Evolutionary conservation across 139 green algal species (phyloP).

Genomic region (Coccomyxa sp.): DNA sequence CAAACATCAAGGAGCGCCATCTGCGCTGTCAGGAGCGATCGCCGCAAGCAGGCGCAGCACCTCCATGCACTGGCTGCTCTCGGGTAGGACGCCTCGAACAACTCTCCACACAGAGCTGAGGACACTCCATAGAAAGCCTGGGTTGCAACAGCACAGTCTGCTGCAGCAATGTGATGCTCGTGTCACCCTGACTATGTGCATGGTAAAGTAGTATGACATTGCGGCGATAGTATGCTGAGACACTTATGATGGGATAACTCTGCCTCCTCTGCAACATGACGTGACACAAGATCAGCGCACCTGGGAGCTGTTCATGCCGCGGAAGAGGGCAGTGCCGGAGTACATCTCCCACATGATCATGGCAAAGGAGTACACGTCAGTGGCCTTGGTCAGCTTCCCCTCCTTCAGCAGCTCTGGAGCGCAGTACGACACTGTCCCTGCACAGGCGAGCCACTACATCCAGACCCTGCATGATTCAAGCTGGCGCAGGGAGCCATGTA

Average conservation of each 20-base stretch:
- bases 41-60: too few relatives aligned
- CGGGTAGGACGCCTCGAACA: not conserved
- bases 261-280: not conserved
- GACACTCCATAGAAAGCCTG: not conserved
- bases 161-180: not conserved
- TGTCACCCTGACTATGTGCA: not conserved
- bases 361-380: constrained; percentile 45
- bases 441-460: not conserved
- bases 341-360: constrained; percentile 43
- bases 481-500: not conserved
- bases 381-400: constrained; percentile 19
- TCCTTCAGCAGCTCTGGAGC: constrained; percentile 33
- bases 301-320: constrained; percentile 27
- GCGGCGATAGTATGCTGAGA: not conserved
- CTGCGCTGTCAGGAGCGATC: too few relatives aligned
- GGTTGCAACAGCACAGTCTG: not conserved
- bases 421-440: constrained; percentile 35
- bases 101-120: not conserved
- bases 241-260: not conserved
- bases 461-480: not conserved
- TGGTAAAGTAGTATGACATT: not conserved
- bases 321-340: constrained; percentile 17
- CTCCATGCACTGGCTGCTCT: too few relatives aligned
- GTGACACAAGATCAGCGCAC: not conserved
- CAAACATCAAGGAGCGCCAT: not conserved